Percentiles rank a stretch among this genome's conserved stretches.
These are phyloP conservation scores for Penicillium roqueforti DNA, from an alignment of 495 filamentous ascomycete genomes.

Conservation along the genomic window DNA sequence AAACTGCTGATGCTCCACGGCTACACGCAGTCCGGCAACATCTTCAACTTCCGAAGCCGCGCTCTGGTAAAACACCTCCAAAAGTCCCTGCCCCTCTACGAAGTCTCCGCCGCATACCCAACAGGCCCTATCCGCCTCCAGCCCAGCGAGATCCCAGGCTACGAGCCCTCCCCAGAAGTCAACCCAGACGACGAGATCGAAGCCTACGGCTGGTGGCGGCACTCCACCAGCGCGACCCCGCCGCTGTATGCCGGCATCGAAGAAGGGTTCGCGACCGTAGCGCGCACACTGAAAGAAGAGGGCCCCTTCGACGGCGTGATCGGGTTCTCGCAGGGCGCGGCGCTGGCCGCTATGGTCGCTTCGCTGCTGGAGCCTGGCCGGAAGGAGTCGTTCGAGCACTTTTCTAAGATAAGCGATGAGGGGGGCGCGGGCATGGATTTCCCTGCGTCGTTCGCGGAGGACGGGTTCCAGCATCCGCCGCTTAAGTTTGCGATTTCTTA, in stretches of 20 bases:
- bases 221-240: constrained; percentile 43
- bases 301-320: constrained; percentile 67
- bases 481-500: constrained; percentile 79
- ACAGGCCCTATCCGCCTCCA: constrained; percentile 54
- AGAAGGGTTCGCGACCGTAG: constrained; percentile 57
- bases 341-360: constrained; percentile 59
- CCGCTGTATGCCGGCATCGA: constrained; percentile 64
- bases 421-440: constrained; percentile 35
- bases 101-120: constrained; percentile 50
- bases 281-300: constrained; percentile 52
- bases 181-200: constrained; percentile 49
- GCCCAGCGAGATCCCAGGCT: constrained; percentile 69
- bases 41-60: constrained; percentile 87
- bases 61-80: constrained; percentile 75
- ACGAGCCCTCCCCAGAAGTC: constrained; percentile 33
- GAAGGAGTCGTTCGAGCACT: constrained; percentile 42
- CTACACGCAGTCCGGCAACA: constrained; percentile 84
- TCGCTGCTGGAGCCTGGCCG: constrained; percentile 60
- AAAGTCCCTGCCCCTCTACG: constrained; percentile 61
- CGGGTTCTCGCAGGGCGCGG: constrained; percentile 73
- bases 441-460: constrained; percentile 47
- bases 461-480: constrained; percentile 45
- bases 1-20: constrained; percentile 59
- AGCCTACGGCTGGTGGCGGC: constrained; percentile 79
- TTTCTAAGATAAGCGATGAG: constrained; percentile 21